Evolutionary conservation across 2,329 filamentous ascomycete species (phyloP), one percentile per base, ranked within the genome.

Genomic region (Xylariaceae sp.): DNA sequence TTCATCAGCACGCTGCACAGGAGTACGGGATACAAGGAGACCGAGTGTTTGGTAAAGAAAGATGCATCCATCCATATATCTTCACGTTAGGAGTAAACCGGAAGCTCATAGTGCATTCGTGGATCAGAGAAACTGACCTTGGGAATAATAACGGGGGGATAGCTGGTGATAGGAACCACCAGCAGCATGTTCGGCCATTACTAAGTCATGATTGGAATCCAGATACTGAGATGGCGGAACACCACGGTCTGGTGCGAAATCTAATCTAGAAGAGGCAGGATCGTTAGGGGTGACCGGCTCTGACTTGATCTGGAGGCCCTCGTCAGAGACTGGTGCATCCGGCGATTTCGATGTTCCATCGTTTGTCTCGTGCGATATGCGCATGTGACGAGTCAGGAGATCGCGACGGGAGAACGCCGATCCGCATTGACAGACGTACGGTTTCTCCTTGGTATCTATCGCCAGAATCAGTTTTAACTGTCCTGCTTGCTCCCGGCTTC

Each of bases 391-490:
- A 52, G 76, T 78, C 63, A 79, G 66, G 11, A 79, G 68, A 64
- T 79, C 77, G 17, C 77, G 73, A 17, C 77, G 72, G 8, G 77
- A 74, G 63, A 78, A 79, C 1, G 77, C 75, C 9, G 75, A 74
- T 56, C 76, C 75, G 64, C 77, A 79, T 47, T 68, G 71, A 58
- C 77, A 79, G 17, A 77, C 61, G 61, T 77, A 79, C 1, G 77
- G 77, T 62, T 79, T 79, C 67, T 79, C 77, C 54, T 79, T 79
- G 57, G 77, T 79, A 64, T 79, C 77, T 79, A 62, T 47, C 37
- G 52, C 17, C 37, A 52, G 55, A 57, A 51, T 62, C 59, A 62
- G 60, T 44, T 34, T 58, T 51, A 10, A 37, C 18, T 34, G 58
- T 54, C 53, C 51, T 47, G 42, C 50, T 51, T 51, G 54, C 51